These are phyloP conservation scores for Botrytis medusae DNA, from an alignment of 2,329 filamentous ascomycete species.

Conservation along the genomic window DNA sequence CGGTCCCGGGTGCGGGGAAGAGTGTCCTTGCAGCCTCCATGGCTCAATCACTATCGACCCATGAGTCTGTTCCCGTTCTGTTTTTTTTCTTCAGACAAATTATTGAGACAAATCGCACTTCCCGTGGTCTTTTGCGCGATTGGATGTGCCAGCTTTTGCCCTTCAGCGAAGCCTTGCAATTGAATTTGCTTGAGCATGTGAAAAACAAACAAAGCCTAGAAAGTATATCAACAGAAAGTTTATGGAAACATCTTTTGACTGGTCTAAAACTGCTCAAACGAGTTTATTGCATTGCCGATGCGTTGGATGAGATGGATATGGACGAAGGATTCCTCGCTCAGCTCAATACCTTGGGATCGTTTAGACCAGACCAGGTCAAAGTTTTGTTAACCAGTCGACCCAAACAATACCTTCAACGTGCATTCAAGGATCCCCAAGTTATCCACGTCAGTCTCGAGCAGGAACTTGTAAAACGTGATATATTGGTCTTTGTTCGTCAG, in stretches of 20 bases:
- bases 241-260: conserved; percentile 39
- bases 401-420: conserved; percentile 37
- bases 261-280: conserved; percentile 25
- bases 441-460: conserved; percentile 43
- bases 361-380: conserved; percentile 42
- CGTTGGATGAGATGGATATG: conserved; percentile 50
- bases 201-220: conserved; percentile 16
- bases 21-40: conserved; percentile 42
- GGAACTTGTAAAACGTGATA: conserved; percentile 43
- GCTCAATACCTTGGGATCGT: conserved; percentile 40
- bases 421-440: conserved; percentile 36
- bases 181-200: neutral
- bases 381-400: conserved; percentile 48
- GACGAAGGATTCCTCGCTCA: conserved; percentile 41
- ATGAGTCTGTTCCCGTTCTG: conserved; percentile 33
- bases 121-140: conserved; percentile 38
- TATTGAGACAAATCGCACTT: conserved; percentile 38
- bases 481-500: neutral
- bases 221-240: conserved; percentile 23
- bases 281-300: conserved; percentile 50
- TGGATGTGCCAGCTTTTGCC: conserved; percentile 40
- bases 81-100: conserved; percentile 45
- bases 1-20: conserved; percentile 48
- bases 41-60: conserved; percentile 9
- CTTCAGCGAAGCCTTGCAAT: conserved; percentile 25